These are phyloP conservation scores for Alternaria viburni DNA, from an alignment of 2,329 filamentous ascomycete genomes.

Conservation along the genomic window DNA sequence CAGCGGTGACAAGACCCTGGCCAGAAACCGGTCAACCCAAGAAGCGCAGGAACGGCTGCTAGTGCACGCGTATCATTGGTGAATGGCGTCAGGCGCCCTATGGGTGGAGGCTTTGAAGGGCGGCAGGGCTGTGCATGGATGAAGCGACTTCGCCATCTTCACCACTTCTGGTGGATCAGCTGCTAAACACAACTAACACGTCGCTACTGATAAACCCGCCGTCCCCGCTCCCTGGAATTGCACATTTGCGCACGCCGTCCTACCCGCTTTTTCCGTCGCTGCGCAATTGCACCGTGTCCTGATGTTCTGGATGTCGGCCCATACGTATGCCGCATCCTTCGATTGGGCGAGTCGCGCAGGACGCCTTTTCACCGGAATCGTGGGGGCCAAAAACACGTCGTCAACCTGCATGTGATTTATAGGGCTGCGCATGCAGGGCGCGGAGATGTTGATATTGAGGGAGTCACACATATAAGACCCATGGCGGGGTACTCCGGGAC, in stretches of 20 bases:
- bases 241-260: conserved; percentile 18
- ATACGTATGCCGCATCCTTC: conserved; percentile 11
- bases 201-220: conserved; percentile 16
- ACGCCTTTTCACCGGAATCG: conserved; percentile 22
- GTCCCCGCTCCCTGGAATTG: conserved; percentile 11
- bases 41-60: conserved; percentile 27
- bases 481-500: neutral
- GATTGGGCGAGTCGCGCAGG: conserved; percentile 12
- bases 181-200: neutral
- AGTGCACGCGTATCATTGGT: conserved; percentile 19
- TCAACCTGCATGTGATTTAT: conserved; percentile 10
- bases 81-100: conserved; percentile 12
- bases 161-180: neutral
- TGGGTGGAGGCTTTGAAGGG: conserved; percentile 15
- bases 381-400: conserved; percentile 26
- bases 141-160: conserved; percentile 8
- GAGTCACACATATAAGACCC: neutral
- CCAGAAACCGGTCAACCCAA: conserved; percentile 27
- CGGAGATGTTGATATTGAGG: conserved; percentile 6
- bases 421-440: conserved; percentile 6
- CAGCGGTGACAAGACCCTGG: conserved; percentile 8
- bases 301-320: conserved; percentile 11
- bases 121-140: conserved; percentile 24
- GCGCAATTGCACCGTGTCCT: conserved; percentile 10
- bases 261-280: conserved; percentile 1